Evolutionary conservation across 768 basidiomycete species (phyloP).

Genomic region (Suillus tomentosus): DNA sequence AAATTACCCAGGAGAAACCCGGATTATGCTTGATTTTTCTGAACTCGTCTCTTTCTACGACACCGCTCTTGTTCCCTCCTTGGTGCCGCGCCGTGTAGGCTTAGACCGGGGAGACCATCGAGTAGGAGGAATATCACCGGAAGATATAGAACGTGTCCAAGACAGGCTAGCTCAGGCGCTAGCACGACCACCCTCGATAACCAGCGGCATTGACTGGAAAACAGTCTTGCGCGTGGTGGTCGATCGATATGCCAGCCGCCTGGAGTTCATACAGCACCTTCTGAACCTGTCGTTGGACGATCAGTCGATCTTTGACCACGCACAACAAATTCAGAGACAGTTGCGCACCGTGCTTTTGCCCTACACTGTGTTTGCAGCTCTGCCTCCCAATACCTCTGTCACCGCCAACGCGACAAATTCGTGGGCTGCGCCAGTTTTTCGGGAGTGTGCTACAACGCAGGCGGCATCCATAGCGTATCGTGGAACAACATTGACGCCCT

Average conservation of each 20-base stretch:
- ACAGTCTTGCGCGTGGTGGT: slow-evolving; percentile 39
- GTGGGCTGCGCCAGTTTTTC: slow-evolving; percentile 17
- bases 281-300: slow-evolving; percentile 27
- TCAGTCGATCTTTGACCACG: slow-evolving; percentile 10
- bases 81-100: slow-evolving; percentile 15
- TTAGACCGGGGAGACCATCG: slow-evolving; percentile 27
- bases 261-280: slow-evolving; percentile 42
- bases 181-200: not conserved
- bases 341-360: slow-evolving; percentile 21
- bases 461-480: slow-evolving; percentile 7
- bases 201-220: slow-evolving; percentile 46
- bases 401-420: slow-evolving; percentile 6
- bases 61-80: slow-evolving; percentile 23
- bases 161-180: slow-evolving; percentile 15
- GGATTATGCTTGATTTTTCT: slow-evolving; percentile 23
- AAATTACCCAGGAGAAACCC: slow-evolving; percentile 28
- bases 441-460: slow-evolving; percentile 15
- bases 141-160: slow-evolving; percentile 15
- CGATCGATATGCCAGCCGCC: slow-evolving; percentile 43
- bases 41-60: slow-evolving; percentile 32
- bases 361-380: slow-evolving; percentile 13
- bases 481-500: slow-evolving; percentile 11
- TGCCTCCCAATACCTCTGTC: slow-evolving; percentile 5
- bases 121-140: slow-evolving; percentile 14
- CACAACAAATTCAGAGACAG: slow-evolving; percentile 17